Base-by-base conservation (phyloP, 441 rosid species). In the Pelargonium fulgidum region DNA sequence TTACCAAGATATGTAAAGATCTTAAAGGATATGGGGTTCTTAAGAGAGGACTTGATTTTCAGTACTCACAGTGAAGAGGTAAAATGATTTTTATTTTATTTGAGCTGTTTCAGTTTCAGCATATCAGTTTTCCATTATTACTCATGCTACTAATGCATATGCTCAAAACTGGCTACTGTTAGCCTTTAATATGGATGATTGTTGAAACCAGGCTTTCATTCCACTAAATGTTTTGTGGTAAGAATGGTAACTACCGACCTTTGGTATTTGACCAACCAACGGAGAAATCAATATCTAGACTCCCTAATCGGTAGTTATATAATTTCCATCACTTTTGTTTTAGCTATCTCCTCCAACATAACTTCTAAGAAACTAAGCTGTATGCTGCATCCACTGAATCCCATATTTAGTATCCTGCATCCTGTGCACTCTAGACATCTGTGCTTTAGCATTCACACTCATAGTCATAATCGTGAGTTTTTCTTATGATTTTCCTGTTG, bases 51-150 rank as follows among this genome's bases (percentile, higher is more conserved):
- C 79, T 83, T 93, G 76, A 29, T 91, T 74, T 93, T 86, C 81
- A 89, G 88, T 68, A 80, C 83, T 72, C 96, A 88, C 65, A 93
- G 97, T 67, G 96, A 93, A 78, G 83, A 91, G 96, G 99, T 91
- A 86, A 33, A 24, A 74, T 66, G 59, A 63, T 73, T 22, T 69
- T 13, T 59, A 71, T 74, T 68, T 62, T 52, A n/a, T 16, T 52
- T n/a, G 7, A 52, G 59, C 59, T 52, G 20, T 16, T 14, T 16
- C 22, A 16, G 16, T 39, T 39, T 39, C 42, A 39, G 42, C 42
- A 11, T 26, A 16, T 10, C 48, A 48, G 16, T 16, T 63, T 47
- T 19, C 10, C 22, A 9, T 47, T 52, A 14, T 16, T 8, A 39
- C 4, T 36, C 39, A 12, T 16, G 63, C 29, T 22, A 22, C 14